phyloP scores from a whole-genome alignment of 305 asterid species.

The Solanum hybrid region DNA sequence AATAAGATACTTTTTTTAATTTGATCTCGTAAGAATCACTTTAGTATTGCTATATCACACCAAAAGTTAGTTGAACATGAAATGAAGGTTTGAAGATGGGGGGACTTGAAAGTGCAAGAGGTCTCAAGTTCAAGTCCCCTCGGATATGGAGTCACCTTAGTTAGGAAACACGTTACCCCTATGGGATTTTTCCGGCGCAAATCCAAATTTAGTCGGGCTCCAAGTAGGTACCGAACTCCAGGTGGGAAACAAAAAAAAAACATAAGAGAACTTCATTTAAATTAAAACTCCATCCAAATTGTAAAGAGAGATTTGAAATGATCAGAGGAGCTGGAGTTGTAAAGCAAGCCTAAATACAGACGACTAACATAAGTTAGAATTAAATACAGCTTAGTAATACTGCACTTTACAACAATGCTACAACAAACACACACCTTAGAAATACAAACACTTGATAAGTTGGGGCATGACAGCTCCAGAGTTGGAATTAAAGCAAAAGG shows the following conservation, averaged over 20 bases:
- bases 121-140: not conserved
- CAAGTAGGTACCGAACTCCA: not conserved
- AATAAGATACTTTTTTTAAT: not conserved
- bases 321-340: not conserved
- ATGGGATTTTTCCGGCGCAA: accelerated
- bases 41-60: not conserved
- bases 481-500: not conserved
- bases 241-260: not conserved
- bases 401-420: not conserved
- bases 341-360: not conserved
- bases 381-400: not conserved
- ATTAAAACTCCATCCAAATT: not conserved
- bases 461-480: not conserved
- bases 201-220: no score
- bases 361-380: not conserved
- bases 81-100: not conserved
- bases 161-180: not conserved
- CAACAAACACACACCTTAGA: not conserved
- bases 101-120: not conserved
- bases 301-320: not conserved
- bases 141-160: not conserved
- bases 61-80: not conserved
- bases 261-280: no score
- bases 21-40: not conserved
- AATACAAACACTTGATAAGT: not conserved